These are phyloP conservation scores for Pseudodiploospora longispora DNA, from an alignment of 2,329 filamentous ascomycete genomes.

Conservation along the genomic window DNA sequence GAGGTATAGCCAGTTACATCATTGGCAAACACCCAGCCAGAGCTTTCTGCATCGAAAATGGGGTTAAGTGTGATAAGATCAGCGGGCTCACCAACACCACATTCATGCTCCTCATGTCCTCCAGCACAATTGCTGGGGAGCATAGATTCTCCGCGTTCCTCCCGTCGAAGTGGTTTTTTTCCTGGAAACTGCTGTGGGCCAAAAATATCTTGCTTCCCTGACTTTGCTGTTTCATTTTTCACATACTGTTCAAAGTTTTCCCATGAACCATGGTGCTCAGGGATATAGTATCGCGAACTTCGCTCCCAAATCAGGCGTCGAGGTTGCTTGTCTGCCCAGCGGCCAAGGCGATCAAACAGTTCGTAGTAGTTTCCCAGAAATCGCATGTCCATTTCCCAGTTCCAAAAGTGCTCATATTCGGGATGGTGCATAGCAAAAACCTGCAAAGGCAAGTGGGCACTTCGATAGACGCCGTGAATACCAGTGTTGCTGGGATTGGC, in stretches of 20 bases:
- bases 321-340: constrained; percentile 61
- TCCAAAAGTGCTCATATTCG: constrained; percentile 61
- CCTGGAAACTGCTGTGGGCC: constrained; percentile 53
- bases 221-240: constrained; percentile 47
- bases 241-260: constrained; percentile 63
- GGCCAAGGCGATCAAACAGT: constrained; percentile 58
- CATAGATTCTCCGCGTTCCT: constrained; percentile 43
- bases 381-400: constrained; percentile 63
- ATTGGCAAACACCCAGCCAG: constrained; percentile 64
- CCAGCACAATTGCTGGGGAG: constrained; percentile 48
- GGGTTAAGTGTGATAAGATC: constrained; percentile 74
- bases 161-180: constrained; percentile 37
- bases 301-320: constrained; percentile 72
- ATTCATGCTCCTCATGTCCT: constrained; percentile 42
- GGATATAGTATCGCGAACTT: constrained; percentile 69
- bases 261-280: constrained; percentile 60
- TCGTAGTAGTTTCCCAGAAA: constrained; percentile 63
- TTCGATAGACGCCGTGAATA: constrained; percentile 63
- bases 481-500: constrained; percentile 48
- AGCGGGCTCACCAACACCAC: constrained; percentile 63
- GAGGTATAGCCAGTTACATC: constrained; percentile 63
- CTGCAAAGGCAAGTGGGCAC: constrained; percentile 54
- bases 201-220: constrained; percentile 52
- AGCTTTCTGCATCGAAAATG: constrained; percentile 62
- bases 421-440: constrained; percentile 56